These are phyloP conservation scores for Excoecaria cochinchinensis DNA, from an alignment of 345 rosid genomes.

Conservation along the genomic window DNA sequence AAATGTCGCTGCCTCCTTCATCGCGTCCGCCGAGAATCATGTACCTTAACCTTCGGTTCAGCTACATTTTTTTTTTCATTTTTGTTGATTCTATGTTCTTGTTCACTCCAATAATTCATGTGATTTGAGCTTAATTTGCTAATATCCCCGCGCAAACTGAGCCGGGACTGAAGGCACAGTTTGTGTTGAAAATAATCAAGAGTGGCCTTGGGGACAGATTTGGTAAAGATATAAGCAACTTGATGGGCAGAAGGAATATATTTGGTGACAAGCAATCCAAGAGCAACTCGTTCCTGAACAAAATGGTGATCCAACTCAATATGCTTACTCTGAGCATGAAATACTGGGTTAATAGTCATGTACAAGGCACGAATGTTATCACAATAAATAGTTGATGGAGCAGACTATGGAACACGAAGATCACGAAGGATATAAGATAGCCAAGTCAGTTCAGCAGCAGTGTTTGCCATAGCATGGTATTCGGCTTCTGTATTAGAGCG, in stretches of 20 bases:
- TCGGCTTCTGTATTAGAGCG: background rate
- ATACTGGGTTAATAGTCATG: background rate
- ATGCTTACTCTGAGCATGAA: background rate
- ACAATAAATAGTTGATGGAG: background rate
- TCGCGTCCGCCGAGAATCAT: slow-evolving; percentile 75
- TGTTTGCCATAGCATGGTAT: background rate
- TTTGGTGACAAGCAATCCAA: background rate
- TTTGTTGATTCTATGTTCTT: background rate
- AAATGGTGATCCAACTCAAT: background rate
- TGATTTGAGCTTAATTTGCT: background rate
- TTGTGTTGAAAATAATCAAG: background rate
- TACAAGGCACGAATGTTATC: background rate
- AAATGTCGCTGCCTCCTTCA: slow-evolving; percentile 84
- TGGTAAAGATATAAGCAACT: background rate
- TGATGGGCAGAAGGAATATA: background rate
- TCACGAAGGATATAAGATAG: background rate
- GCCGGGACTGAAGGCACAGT: background rate
- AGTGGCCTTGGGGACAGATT: background rate
- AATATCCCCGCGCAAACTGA: background rate
- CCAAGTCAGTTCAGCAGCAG: background rate
- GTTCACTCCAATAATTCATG: background rate
- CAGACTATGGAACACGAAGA: background rate
- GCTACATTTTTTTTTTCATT: slow-evolving; percentile 29
- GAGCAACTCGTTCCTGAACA: background rate
- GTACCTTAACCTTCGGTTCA: slow-evolving; percentile 52